phyloP scores from a whole-genome alignment of 345 rosid species.

The Gossypium anomalum region DNA sequence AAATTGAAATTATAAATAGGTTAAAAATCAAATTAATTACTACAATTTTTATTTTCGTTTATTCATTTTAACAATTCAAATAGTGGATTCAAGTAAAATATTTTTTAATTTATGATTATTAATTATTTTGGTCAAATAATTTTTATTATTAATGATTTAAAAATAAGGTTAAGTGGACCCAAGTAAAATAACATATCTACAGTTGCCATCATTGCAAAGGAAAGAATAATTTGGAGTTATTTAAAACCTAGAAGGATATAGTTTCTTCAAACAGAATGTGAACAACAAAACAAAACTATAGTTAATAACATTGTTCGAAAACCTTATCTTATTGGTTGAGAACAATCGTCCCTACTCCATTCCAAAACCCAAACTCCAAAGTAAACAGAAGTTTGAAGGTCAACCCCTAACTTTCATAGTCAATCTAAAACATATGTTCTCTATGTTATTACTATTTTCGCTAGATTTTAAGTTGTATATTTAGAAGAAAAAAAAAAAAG shows the following conservation, averaged over 20 bases:
- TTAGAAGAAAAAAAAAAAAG: no score
- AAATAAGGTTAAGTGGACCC: not conserved
- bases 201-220: not conserved
- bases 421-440: no score
- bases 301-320: not conserved
- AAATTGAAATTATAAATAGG: not conserved
- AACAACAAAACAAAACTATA: not conserved
- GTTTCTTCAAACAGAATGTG: not conserved
- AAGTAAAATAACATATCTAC: not conserved
- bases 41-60: no score
- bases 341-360: not conserved
- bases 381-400: not conserved
- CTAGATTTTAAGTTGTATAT: no score
- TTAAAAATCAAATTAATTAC: not conserved
- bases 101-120: no score
- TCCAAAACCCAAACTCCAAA: not conserved
- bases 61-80: not conserved
- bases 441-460: no score
- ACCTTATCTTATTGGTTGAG: not conserved
- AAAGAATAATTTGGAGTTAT: not conserved
- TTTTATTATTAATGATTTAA: no score
- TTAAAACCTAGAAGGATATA: not conserved
- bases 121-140: no score
- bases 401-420: not conserved
- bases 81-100: no score